Conservation (phyloP, 139 green algal species). For the Nannochloris sp. region DNA sequence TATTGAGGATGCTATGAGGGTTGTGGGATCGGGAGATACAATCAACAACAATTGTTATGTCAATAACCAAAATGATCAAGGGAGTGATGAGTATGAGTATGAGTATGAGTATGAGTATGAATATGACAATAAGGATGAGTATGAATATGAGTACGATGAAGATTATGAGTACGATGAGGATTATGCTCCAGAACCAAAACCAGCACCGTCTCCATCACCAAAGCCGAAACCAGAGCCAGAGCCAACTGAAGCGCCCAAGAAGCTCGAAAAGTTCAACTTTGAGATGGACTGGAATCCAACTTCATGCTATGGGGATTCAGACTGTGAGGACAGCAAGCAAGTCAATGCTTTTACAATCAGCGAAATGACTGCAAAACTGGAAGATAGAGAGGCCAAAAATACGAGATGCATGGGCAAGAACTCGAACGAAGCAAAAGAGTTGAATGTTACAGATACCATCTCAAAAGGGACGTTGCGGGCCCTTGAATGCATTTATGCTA, state of each 20-base stretch:
- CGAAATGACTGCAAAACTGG: background rate
- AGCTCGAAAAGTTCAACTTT: background rate
- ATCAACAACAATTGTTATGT: background rate
- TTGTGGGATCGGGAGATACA: background rate
- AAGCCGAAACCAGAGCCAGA: background rate
- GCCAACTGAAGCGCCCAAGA: background rate
- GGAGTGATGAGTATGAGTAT: background rate
- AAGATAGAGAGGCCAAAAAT: constrained; percentile 1
- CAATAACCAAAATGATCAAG: background rate
- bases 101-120: background rate
- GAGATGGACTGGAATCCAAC: background rate
- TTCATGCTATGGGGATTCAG: background rate
- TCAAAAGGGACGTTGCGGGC: background rate
- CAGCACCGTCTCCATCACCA: background rate
- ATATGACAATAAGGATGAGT: background rate
- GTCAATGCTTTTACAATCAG: background rate
- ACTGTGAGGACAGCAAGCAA: background rate
- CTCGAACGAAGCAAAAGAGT: background rate
- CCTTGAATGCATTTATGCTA: background rate
- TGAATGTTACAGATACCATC: background rate
- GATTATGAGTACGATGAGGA: background rate
- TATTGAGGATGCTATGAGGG: background rate
- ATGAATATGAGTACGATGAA: background rate
- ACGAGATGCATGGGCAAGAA: constrained; percentile 3
- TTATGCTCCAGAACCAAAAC: background rate